These are phyloP conservation scores for Sarcomyxa edulis DNA, from an alignment of 768 basidiomycete genomes.

Conservation along the genomic window DNA sequence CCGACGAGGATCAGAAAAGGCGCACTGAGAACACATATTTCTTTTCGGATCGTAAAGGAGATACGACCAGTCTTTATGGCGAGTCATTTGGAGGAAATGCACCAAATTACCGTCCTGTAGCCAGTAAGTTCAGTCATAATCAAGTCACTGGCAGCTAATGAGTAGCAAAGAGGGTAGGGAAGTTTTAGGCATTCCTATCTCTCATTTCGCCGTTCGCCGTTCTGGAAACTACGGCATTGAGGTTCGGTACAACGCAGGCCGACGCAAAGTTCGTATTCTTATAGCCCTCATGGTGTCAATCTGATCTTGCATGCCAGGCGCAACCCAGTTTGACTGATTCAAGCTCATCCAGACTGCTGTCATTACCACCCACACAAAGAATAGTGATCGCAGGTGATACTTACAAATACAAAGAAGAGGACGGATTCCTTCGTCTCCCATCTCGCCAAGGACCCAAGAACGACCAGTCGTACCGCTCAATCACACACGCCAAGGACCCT, in stretches of 20 bases:
- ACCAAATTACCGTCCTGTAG: slow-evolving; percentile 58
- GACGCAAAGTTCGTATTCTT: slow-evolving; percentile 47
- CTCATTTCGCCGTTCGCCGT: too few species aligned
- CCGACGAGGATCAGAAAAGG: slow-evolving; percentile 16
- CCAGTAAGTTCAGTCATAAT: slow-evolving; percentile 37
- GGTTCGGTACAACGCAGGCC: too few species aligned
- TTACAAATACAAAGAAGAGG: slow-evolving; percentile 54
- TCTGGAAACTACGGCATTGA: too few species aligned
- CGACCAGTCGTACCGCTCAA: slow-evolving; percentile 48
- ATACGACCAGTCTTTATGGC: slow-evolving; percentile 66
- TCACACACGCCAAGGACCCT: slow-evolving; percentile 22
- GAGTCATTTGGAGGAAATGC: slow-evolving; percentile 54
- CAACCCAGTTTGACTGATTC: slow-evolving; percentile 58
- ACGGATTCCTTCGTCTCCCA: slow-evolving; percentile 61
- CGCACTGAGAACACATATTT: slow-evolving; percentile 26
- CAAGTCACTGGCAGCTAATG: slow-evolving; percentile 39
- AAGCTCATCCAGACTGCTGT: slow-evolving; percentile 46
- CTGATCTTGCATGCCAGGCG: too few species aligned
- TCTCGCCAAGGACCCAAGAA: slow-evolving; percentile 26
- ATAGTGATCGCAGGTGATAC: slow-evolving; percentile 31
- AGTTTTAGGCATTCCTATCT: too few species aligned
- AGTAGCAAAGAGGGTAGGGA: slow-evolving; percentile 51
- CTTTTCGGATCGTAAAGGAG: slow-evolving; percentile 66
- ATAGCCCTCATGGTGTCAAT: too few species aligned
- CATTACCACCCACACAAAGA: slow-evolving; percentile 44